Evolutionary conservation across 2,329 filamentous ascomycete genomes (phyloP), one percentile per base, ranked within the genome.

Genomic region (Myriosclerotinia scirpicola): DNA sequence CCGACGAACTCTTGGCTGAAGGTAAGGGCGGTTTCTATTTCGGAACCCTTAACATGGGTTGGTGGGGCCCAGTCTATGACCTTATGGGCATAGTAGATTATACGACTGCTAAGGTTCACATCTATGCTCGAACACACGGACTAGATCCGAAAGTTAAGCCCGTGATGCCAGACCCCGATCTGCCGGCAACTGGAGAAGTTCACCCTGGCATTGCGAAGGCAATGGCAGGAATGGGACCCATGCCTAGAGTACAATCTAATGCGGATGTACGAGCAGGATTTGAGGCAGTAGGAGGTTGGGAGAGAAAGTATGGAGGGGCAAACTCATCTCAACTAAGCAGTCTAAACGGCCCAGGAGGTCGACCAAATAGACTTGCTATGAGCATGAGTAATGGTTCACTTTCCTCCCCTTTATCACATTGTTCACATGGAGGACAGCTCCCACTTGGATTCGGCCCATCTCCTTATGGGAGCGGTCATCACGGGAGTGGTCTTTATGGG

Each of bases 1-100:
- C 68, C 2, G 71, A 74, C 46, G 65, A 66, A 5, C 54, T 73
- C 2, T 12, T 74, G 2, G 69, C 68, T 6, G 69, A 73, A 62
- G 71, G 71, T 2, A 70, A 68, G 46, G 70, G 71, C 5, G 71
- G 71, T 0, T 54, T 69, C 14, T 71, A 60, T 22, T 11, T 12
- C 1, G 63, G 63, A 22, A 59, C 53, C 34, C 63, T 65, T 1
- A 30, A 46, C 1, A 22, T 14, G 12, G 63, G 63, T 8, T 65
- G 63, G 63, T 65, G 63, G 53, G 63, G 63, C 2, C 63, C 63
- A 4, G 2, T 50, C 15, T 61, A 61, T 40, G 14, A 50, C 3
- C 0, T 3, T 1, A 2, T 7, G 2, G 3, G 14, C 12, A 8
- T 3, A 20, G 0, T 38, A 8, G 8, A 8, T 0, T 61, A 26